phyloP scores from a whole-genome alignment of 495 filamentous ascomycete species.

The Cenococcum geophilum region DNA sequence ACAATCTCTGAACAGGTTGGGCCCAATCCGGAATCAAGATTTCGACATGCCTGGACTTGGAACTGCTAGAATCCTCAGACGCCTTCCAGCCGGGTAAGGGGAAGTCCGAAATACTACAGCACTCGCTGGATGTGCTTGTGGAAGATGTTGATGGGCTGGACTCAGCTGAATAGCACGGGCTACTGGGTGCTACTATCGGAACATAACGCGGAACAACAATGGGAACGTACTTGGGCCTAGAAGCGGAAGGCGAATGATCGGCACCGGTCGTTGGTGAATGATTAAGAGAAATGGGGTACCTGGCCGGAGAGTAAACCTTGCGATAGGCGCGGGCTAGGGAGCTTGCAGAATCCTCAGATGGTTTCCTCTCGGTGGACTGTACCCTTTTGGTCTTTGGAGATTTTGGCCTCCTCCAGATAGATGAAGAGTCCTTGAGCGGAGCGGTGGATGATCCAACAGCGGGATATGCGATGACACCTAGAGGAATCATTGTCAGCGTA shows the following conservation, averaged over 20 bases:
- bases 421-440: slow-evolving; percentile 20
- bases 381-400: slow-evolving; percentile 11
- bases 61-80: slow-evolving; percentile 20
- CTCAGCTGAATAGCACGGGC: slow-evolving; percentile 24
- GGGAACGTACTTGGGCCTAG: slow-evolving; percentile 40
- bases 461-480: slow-evolving; percentile 33
- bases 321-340: slow-evolving; percentile 17
- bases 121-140: slow-evolving; percentile 22
- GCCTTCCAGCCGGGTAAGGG: slow-evolving; percentile 29
- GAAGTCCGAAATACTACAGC: slow-evolving; percentile 28
- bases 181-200: slow-evolving; percentile 28
- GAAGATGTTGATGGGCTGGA: slow-evolving; percentile 23
- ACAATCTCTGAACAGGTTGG: slow-evolving; percentile 31
- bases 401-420: slow-evolving; percentile 25
- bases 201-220: slow-evolving; percentile 40
- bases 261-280: slow-evolving; percentile 13
- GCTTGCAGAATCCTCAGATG: slow-evolving; percentile 21
- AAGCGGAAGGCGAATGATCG: slow-evolving; percentile 19
- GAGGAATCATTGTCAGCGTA: slow-evolving; percentile 31
- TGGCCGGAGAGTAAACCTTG: slow-evolving; percentile 14
- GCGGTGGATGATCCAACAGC: slow-evolving; percentile 28
- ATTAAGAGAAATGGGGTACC: slow-evolving; percentile 11
- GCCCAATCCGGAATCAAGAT: slow-evolving; percentile 39
- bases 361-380: slow-evolving; percentile 16
- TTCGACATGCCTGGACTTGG: slow-evolving; percentile 38